Base-by-base conservation (phyloP, 164 flowering plant genomes). In the Platanus orientalis region DNA sequence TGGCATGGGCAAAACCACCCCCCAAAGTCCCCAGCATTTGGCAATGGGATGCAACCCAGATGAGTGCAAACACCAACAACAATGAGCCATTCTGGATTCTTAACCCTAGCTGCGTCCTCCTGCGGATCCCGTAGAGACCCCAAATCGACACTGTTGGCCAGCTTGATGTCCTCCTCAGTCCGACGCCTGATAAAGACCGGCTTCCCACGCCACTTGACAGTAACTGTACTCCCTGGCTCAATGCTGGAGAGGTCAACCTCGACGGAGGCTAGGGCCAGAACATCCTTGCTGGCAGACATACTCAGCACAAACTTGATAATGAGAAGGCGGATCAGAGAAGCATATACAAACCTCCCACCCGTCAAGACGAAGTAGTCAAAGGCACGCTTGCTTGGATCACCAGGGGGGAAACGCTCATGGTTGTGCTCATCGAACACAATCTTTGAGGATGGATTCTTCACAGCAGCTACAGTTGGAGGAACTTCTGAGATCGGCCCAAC, bases 1-100 rank as follows among this genome's bases (percentile, higher is more conserved):
- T 76, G 80, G 63, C 80, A 76, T 17, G 80, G 80, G 63, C 80
- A 76, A 58, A 76, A 76, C 80, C 80, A 77, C 6, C 80, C 80
- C 16, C 80, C 80, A 51, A 53, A 77, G 58, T 77, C 80, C 13
- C 80, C 80, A 17, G 77, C 80, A 68, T 77, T 77, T 17, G 80
- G 80, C 54, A 77, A 62, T 0, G 80, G 80, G 58, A 76, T 76
- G 75, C 80, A 76, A 5, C 80, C 80, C 45, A 76, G 65, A 59
- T 76, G 80, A 28, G 80, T 77, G 61, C 80, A 77, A 12, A 77
- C 80, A 11, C 80, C 80, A 25, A 77, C 49, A 0, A 76, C 79
- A 23, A 76, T 51, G 9, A 76, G 75, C 80, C 80, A 76, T 49
- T 76, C 80, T 12, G 80, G 77, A 28, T 76, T 68, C 67, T 76